Evolutionary conservation across 1,284 basidiomycete genomes (phyloP).

Genomic region (Boletus smithii): DNA sequence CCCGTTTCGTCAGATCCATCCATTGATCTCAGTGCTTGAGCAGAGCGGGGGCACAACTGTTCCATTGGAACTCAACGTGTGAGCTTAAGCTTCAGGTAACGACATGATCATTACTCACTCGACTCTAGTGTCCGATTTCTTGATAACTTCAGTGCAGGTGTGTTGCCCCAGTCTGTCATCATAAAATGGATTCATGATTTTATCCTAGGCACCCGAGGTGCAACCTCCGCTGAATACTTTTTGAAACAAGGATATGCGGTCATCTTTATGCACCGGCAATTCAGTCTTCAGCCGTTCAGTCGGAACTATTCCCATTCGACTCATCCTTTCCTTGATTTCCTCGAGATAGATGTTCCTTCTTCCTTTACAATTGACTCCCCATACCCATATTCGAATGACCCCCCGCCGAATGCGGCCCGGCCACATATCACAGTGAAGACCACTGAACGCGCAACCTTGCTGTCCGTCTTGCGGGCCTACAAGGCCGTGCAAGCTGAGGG

Average conservation of each 20-base stretch:
- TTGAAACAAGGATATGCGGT: conserved; percentile 92
- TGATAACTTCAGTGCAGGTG: conserved; percentile 97
- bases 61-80: conserved; percentile 95
- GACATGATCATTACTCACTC: conserved; percentile 25
- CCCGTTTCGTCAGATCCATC: conserved; percentile 7
- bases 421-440: conserved; percentile 64
- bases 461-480: conserved; percentile 78
- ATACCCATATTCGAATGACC: conserved; percentile 19
- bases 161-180: conserved; percentile 23
- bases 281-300: conserved; percentile 95
- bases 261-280: conserved; percentile 97
- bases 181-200: background rate
- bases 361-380: conserved; percentile 19
- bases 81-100: conserved; percentile 40
- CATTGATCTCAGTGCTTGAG: conserved; percentile 8
- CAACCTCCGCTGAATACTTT: conserved; percentile 98
- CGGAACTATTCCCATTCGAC: conserved; percentile 97
- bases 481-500: conserved; percentile 74
- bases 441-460: conserved; percentile 61
- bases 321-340: conserved; percentile 94
- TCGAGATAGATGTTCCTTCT: conserved; percentile 62
- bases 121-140: conserved; percentile 85
- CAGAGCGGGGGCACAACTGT: conserved; percentile 96
- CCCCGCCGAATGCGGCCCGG: conserved; percentile 21
- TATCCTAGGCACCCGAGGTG: conserved; percentile 81